Evolutionary conservation across 257 asterid species (phyloP).

Genomic region (Scutellaria barbata): DNA sequence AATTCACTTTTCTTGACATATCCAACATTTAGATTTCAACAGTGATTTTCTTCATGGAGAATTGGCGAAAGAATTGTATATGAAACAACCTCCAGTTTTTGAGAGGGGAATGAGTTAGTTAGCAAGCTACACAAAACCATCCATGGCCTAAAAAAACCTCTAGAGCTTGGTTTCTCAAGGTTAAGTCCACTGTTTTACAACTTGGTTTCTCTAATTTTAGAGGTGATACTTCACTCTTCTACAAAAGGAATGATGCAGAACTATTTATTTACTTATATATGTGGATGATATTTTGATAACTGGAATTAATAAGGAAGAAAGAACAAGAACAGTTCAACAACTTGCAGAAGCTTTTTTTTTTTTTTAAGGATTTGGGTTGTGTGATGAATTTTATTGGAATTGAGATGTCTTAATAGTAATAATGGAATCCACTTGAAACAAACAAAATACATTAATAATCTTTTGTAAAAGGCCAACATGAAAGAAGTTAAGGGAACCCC

Average conservation of each 20-base stretch:
- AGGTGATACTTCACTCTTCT: not conserved
- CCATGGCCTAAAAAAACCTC: not conserved
- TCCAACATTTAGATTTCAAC: not conserved
- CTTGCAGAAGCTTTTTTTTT: not conserved
- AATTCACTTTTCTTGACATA: not conserved
- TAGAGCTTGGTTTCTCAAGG: not conserved
- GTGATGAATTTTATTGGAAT: no score
- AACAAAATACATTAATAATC: no score
- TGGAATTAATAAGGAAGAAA: not conserved
- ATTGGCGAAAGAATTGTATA: not conserved
- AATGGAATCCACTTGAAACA: no score
- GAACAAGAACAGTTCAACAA: not conserved
- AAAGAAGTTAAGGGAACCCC: not conserved
- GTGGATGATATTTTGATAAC: not conserved
- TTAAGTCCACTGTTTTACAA: rapidly evolving
- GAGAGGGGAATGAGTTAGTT: not conserved
- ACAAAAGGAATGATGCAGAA: no score
- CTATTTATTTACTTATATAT: not conserved
- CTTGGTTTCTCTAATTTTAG: not conserved
- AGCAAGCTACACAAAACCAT: not conserved
- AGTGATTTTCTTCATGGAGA: not conserved
- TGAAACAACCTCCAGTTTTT: not conserved
- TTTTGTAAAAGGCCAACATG: not conserved
- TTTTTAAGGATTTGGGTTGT: no score
- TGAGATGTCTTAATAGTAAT: no score